phyloP scores from a whole-genome alignment of 495 filamentous ascomycete species.

The Tuber microsphaerosporum region DNA sequence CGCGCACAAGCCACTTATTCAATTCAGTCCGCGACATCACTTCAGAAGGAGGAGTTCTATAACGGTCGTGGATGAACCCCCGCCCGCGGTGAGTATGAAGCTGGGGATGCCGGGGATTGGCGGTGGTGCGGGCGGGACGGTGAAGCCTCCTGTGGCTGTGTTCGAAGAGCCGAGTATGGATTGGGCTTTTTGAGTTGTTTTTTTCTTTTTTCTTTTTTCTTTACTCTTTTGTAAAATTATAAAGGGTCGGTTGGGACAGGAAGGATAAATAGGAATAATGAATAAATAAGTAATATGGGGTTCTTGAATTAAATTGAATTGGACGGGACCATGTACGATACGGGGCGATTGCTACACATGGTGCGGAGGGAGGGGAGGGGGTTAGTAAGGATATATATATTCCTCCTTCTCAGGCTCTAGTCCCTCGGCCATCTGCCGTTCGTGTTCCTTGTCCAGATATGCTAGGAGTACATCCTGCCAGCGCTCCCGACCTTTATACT shows the following conservation, averaged over 20 bases:
- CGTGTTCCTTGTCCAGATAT: conserved; percentile 72
- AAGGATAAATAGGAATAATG: not conserved
- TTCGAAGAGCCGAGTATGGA: conserved; percentile 89
- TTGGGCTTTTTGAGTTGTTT: conserved; percentile 43
- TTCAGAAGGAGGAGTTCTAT: conserved; percentile 59
- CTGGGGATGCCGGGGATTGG: conserved; percentile 14
- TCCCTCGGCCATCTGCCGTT: conserved; percentile 64
- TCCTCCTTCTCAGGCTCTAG: conserved; percentile 57
- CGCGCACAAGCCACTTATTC: conserved; percentile 40
- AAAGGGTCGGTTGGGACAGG: not conserved
- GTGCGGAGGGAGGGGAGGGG: not conserved
- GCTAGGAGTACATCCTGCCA: conserved; percentile 74
- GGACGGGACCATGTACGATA: not conserved
- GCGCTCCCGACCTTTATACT: conserved; percentile 76
- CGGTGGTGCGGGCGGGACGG: conserved; percentile 42
- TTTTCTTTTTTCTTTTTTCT: not conserved
- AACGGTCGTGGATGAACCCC: conserved; percentile 71
- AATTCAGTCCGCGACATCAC: conserved; percentile 56
- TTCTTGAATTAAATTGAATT: not conserved
- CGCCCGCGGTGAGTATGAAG: conserved; percentile 26
- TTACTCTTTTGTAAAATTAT: not conserved
- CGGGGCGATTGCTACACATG: not conserved
- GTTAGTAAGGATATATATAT: conserved; percentile 43
- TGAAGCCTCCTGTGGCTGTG: conserved; percentile 63
- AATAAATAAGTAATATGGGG: not conserved